Percentiles rank a stretch among this genome's conserved stretches.
Conservation (phyloP, 23 red algal genomes). For the Cyanidiococcus yangmingshanensis region DNA sequence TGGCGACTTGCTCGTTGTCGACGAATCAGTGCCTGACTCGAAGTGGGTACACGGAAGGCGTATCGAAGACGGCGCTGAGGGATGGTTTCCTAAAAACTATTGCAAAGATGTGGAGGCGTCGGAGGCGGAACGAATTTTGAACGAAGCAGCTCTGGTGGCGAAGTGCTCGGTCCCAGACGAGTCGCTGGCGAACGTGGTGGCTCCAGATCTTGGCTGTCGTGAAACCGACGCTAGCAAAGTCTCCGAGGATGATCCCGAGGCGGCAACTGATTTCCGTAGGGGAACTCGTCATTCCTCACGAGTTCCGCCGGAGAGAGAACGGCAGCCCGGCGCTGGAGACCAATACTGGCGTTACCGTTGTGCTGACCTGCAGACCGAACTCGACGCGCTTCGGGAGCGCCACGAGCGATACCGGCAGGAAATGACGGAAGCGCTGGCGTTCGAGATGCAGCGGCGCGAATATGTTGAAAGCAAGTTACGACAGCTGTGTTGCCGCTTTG, state of each 20-base stretch:
- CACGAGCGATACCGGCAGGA: not conserved
- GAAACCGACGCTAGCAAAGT: not conserved
- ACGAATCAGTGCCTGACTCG: not conserved
- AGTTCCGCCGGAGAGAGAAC: not conserved
- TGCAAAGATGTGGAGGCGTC: not conserved
- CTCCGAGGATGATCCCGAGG: not conserved
- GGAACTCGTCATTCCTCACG: not conserved
- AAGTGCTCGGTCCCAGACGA: not conserved
- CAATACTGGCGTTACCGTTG: not conserved
- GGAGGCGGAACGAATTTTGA: not conserved
- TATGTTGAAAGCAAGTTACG: not conserved
- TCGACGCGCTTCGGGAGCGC: not conserved
- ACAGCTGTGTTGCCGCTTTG: not conserved
- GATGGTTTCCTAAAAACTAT: constrained; percentile 6
- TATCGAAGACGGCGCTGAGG: not conserved
- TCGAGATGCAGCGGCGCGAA: constrained; percentile 19
- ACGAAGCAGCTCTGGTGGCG: not conserved
- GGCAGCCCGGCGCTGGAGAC: not conserved
- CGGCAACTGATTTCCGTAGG: not conserved
- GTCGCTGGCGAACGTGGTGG: not conserved
- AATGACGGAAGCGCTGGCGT: not conserved
- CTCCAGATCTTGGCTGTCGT: not conserved
- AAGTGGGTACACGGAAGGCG: not conserved
- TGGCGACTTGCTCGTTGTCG: not conserved
- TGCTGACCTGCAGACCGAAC: constrained; percentile 9